These are phyloP conservation scores for Phaeosphaeria sp. DNA, from an alignment of 2,329 filamentous ascomycete genomes.

Conservation along the genomic window DNA sequence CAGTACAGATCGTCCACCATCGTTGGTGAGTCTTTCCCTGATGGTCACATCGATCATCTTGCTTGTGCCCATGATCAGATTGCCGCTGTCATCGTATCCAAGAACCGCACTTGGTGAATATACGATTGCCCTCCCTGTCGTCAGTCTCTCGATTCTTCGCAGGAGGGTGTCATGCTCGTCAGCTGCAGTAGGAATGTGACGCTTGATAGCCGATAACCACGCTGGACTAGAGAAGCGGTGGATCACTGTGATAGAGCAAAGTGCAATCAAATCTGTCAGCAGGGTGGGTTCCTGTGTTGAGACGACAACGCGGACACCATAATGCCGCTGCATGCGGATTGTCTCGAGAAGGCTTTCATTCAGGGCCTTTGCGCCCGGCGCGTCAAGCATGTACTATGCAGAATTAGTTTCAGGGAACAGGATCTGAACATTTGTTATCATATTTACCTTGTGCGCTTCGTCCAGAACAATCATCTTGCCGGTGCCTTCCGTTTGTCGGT, in stretches of 20 bases:
- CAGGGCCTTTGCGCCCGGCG: constrained; percentile 62
- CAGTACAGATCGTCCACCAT: constrained; percentile 64
- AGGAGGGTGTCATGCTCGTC: constrained; percentile 44
- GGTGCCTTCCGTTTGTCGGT: constrained; percentile 57
- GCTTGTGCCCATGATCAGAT: constrained; percentile 13
- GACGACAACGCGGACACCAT: constrained; percentile 70
- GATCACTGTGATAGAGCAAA: constrained; percentile 74
- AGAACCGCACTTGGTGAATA: constrained; percentile 58
- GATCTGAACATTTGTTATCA: background rate
- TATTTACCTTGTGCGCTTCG: constrained; percentile 75
- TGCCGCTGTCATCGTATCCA: constrained; percentile 17
- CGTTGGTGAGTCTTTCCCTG: constrained; percentile 22
- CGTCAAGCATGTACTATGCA: constrained; percentile 63
- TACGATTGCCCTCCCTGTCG: constrained; percentile 57
- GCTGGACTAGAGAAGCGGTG: constrained; percentile 73
- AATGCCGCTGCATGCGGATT: constrained; percentile 74
- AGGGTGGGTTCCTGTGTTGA: constrained; percentile 81
- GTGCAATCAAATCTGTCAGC: constrained; percentile 69
- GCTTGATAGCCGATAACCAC: constrained; percentile 61
- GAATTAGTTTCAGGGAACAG: no score
- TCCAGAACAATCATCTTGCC: constrained; percentile 72
- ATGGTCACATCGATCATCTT: constrained; percentile 33
- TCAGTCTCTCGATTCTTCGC: constrained; percentile 55
- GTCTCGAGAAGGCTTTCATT: constrained; percentile 67
- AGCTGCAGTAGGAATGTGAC: constrained; percentile 52